phyloP scores from a whole-genome alignment of 352 stramenopile genomes.

The Pythium chondricola region DNA sequence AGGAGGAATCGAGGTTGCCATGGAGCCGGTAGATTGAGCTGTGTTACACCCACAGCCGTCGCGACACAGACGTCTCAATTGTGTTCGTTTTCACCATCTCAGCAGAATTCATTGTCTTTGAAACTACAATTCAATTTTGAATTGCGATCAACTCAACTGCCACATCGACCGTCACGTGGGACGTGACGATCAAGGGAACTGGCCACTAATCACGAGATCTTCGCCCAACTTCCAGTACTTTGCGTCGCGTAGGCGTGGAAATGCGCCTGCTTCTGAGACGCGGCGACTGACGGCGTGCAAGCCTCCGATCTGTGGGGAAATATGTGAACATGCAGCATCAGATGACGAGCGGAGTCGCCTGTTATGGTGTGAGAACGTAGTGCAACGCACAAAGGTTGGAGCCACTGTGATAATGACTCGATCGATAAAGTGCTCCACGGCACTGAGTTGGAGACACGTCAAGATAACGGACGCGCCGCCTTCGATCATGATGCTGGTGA shows the following conservation, averaged over 20 bases:
- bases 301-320: slow-evolving; percentile 41
- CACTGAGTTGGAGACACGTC: slow-evolving; percentile 44
- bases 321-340: background rate
- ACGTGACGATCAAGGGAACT: no score
- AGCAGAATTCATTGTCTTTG: no score
- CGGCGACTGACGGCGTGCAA: slow-evolving; percentile 35
- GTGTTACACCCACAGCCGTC: slow-evolving; percentile 2
- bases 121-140: no score
- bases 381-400: slow-evolving; percentile 55
- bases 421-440: slow-evolving; percentile 41
- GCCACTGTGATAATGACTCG: slow-evolving; percentile 73
- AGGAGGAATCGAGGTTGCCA: background rate
- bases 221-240: slow-evolving; percentile 30
- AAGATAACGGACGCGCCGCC: slow-evolving; percentile 70
- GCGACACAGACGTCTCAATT: no score
- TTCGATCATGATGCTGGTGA: slow-evolving; percentile 80
- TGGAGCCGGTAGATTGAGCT: background rate
- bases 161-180: no score
- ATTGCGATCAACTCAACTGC: no score
- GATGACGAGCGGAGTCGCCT: background rate
- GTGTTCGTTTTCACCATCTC: no score
- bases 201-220: slow-evolving; percentile 45
- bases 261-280: slow-evolving; percentile 16
- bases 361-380: background rate
- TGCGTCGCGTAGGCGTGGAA: slow-evolving; percentile 28